Evolutionary conservation across 805 yeast species (phyloP).

Genomic region (Yamadazyma paraphyllophila): DNA sequence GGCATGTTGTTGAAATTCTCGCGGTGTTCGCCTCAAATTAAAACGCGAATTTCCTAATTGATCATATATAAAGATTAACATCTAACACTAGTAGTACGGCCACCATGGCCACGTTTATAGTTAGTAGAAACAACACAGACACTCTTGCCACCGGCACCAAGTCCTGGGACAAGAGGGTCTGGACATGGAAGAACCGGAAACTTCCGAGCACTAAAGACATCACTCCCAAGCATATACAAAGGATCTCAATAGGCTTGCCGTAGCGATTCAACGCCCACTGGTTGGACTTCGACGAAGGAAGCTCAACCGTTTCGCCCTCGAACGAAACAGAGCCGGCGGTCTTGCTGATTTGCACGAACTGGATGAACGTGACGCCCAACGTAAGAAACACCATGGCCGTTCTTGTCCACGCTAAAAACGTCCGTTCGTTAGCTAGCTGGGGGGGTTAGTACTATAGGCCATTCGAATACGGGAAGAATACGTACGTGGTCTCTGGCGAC

Average conservation of each 20-base stretch:
- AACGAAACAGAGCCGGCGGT: slow-evolving; percentile 11
- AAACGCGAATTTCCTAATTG: not conserved
- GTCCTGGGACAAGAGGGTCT: slow-evolving; percentile 19
- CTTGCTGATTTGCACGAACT: slow-evolving; percentile 20
- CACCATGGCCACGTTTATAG: slow-evolving; percentile 18
- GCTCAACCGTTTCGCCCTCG: slow-evolving; percentile 4
- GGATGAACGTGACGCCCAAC: slow-evolving; percentile 22
- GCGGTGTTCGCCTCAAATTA: not conserved
- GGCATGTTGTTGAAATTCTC: slow-evolving; percentile 34
- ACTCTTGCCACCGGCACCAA: slow-evolving; percentile 25
- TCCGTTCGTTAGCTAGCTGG: slow-evolving; percentile 34
- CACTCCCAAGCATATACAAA: slow-evolving; percentile 18
- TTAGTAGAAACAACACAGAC: slow-evolving; percentile 17
- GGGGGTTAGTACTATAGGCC: slow-evolving; percentile 16
- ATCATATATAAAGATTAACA: slow-evolving; percentile 10
- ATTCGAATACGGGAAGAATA: slow-evolving; percentile 9
- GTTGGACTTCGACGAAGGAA: not conserved
- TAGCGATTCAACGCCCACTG: slow-evolving; percentile 9
- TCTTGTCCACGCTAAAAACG: slow-evolving; percentile 31
- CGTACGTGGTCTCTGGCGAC: slow-evolving; percentile 41
- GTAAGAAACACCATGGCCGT: slow-evolving; percentile 23
- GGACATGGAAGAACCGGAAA: slow-evolving; percentile 25
- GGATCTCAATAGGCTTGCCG: slow-evolving; percentile 18
- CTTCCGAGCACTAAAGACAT: slow-evolving; percentile 21
- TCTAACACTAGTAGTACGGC: slow-evolving; percentile 20